phyloP scores from a whole-genome alignment of 208 protist genomes.

The Leishmania guyanensis region DNA sequence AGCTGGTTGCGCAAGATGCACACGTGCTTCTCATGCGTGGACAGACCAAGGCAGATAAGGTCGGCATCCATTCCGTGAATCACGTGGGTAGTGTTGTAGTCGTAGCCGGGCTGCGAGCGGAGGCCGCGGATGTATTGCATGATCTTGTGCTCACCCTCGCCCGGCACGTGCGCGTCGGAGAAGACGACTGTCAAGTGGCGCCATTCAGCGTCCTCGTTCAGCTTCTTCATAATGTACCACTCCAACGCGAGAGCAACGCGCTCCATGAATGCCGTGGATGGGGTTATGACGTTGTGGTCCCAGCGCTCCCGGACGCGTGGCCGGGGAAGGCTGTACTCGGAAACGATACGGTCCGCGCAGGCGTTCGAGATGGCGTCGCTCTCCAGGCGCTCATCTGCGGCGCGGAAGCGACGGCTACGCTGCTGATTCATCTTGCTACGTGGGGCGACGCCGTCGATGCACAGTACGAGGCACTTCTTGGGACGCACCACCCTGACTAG shows the following conservation, averaged over 20 bases:
- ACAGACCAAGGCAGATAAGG: conserved; percentile 98
- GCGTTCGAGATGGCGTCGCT: conserved; percentile 67
- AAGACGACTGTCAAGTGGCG: conserved; percentile 94
- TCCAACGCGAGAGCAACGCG: conserved; percentile 89
- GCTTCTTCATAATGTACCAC: conserved; percentile 95
- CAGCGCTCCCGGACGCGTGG: conserved; percentile 81
- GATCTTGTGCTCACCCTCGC: conserved; percentile 98
- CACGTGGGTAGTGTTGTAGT: conserved; percentile 96
- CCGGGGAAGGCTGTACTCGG: conserved; percentile 57
- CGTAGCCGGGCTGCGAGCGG: conserved; percentile 92
- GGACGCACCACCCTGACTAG: conserved; percentile 98
- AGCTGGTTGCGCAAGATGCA: conserved; percentile 98
- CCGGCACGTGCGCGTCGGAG: conserved; percentile 96
- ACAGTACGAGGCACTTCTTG: conserved; percentile 97
- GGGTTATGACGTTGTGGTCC: conserved; percentile 99
- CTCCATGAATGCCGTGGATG: conserved; percentile 99
- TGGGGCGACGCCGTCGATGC: conserved; percentile 98
- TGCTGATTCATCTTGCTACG: conserved; percentile 99
- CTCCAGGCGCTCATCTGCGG: conserved; percentile 92
- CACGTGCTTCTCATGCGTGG: conserved; percentile 98
- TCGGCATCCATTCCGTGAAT: conserved; percentile 99
- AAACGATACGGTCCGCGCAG: conserved; percentile 59
- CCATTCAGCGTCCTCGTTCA: conserved; percentile 95
- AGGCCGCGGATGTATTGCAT: conserved; percentile 94
- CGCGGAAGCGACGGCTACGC: conserved; percentile 96